Conservation (phyloP, 129 eudicot species). For the Chrysanthemum lavandulifolium region DNA sequence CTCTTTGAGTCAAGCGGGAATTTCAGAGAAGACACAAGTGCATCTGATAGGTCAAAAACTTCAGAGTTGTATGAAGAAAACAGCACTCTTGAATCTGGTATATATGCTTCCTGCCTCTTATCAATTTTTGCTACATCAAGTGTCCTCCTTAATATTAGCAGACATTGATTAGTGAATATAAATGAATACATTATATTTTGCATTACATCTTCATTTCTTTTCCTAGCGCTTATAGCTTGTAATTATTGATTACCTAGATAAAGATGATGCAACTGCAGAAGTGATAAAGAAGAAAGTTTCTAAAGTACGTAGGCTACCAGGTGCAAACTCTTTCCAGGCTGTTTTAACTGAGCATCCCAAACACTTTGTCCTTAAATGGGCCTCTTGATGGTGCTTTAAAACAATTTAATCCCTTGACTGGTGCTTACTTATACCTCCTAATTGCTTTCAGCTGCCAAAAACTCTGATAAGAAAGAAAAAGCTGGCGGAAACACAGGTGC, state of each 20-base stretch:
- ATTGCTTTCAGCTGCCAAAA: conserved; percentile 36
- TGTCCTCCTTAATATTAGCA: conserved; percentile 5
- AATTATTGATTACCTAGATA: conserved; percentile 31
- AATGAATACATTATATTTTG: neutral
- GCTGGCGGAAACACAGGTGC: conserved; percentile 35
- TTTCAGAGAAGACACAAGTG: conserved; percentile 31
- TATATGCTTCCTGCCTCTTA: conserved; percentile 19
- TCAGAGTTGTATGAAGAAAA: conserved; percentile 21
- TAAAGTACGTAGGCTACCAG: conserved; percentile 40
- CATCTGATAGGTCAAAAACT: conserved; percentile 22
- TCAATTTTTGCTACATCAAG: conserved; percentile 11
- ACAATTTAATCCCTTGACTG: conserved; percentile 16
- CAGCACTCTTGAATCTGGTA: conserved; percentile 45
- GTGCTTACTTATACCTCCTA: conserved; percentile 31
- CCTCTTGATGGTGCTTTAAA: conserved; percentile 3
- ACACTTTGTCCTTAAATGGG: conserved; percentile 12
- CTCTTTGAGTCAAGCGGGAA: conserved; percentile 22
- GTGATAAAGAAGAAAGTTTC: conserved; percentile 34
- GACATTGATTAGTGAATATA: neutral
- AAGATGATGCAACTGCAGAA: conserved; percentile 28
- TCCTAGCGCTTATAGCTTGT: conserved; percentile 30
- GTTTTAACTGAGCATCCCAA: conserved; percentile 19
- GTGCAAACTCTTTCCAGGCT: conserved; percentile 35
- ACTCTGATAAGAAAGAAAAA: conserved; percentile 33
- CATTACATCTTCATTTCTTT: conserved; percentile 23